Evolutionary conservation across 2,329 filamentous ascomycete genomes (phyloP).

Genomic region (Thielaviopsis ethacetica): DNA sequence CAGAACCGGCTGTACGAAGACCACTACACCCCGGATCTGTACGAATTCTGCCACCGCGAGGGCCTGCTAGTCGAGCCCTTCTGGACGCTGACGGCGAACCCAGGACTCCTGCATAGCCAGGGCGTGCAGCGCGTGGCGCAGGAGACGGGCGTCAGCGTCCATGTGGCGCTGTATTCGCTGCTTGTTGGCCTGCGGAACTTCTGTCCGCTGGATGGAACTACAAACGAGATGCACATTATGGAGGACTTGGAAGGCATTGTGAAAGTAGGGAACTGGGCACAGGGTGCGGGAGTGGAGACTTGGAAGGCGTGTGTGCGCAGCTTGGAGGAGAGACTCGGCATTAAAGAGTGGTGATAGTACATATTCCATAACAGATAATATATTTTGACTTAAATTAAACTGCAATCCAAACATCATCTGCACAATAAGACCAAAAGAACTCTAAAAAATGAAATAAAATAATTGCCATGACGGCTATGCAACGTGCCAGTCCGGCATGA

Average conservation of each 20-base stretch:
- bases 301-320: conserved; percentile 32
- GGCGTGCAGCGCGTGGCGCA: conserved; percentile 31
- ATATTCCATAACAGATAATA: background rate
- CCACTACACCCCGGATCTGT: conserved; percentile 25
- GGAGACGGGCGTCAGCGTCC: conserved; percentile 25
- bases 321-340: conserved; percentile 25
- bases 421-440: background rate
- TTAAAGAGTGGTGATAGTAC: background rate
- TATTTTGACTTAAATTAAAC: background rate
- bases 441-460: background rate
- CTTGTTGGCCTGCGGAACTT: conserved; percentile 29
- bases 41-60: conserved; percentile 29
- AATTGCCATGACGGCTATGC: background rate
- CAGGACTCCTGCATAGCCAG: conserved; percentile 20
- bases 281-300: conserved; percentile 23
- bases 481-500: too few relatives aligned
- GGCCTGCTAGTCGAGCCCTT: conserved; percentile 35
- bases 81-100: conserved; percentile 36
- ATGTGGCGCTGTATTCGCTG: conserved; percentile 31
- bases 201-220: conserved; percentile 31
- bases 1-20: conserved; percentile 39
- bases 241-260: conserved; percentile 30
- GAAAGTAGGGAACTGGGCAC: conserved; percentile 26
- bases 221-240: conserved; percentile 29
- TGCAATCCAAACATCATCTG: background rate